phyloP scores from a whole-genome alignment of 2,329 filamentous ascomycete species.

The Monosporascus sp. region DNA sequence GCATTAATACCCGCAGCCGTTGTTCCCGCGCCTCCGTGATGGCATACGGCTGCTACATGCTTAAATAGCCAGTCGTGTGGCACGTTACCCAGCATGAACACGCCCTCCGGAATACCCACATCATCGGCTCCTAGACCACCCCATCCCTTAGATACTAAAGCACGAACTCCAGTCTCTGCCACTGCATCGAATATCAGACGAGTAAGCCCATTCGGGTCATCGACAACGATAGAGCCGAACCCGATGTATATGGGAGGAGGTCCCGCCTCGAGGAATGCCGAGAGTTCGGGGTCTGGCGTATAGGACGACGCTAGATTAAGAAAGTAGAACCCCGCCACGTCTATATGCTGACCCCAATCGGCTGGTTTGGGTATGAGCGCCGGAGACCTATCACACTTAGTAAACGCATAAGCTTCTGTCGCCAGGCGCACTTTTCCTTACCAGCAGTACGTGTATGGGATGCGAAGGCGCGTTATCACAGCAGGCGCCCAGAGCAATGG shows the following conservation, averaged over 20 bases:
- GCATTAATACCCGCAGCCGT: constrained; percentile 80
- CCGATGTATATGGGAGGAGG: constrained; percentile 50
- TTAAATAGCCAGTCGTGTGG: constrained; percentile 89
- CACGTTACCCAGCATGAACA: constrained; percentile 80
- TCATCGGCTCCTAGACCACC: constrained; percentile 62
- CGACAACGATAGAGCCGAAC: constrained; percentile 52
- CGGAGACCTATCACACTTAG: constrained; percentile 23
- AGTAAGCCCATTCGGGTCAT: constrained; percentile 40
- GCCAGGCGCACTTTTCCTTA: constrained; percentile 17
- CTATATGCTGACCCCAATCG: constrained; percentile 50
- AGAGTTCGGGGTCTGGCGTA: constrained; percentile 24
- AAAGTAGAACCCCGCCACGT: constrained; percentile 50
- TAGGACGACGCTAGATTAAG: constrained; percentile 36
- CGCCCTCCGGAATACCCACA: constrained; percentile 56
- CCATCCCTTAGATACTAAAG: constrained; percentile 84
- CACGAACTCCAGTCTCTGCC: constrained; percentile 51
- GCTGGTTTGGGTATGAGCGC: constrained; percentile 46
- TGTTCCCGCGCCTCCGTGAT: constrained; percentile 84
- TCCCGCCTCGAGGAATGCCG: constrained; percentile 39
- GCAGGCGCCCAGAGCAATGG: constrained; percentile 80
- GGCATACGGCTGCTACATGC: constrained; percentile 74
- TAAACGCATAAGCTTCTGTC: background rate
- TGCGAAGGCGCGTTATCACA: constrained; percentile 65
- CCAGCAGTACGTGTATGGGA: constrained; percentile 93
- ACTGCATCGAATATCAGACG: constrained; percentile 43